phyloP scores from a whole-genome alignment of 176 grass and related monocot genomes.

The Olyra latifolia region DNA sequence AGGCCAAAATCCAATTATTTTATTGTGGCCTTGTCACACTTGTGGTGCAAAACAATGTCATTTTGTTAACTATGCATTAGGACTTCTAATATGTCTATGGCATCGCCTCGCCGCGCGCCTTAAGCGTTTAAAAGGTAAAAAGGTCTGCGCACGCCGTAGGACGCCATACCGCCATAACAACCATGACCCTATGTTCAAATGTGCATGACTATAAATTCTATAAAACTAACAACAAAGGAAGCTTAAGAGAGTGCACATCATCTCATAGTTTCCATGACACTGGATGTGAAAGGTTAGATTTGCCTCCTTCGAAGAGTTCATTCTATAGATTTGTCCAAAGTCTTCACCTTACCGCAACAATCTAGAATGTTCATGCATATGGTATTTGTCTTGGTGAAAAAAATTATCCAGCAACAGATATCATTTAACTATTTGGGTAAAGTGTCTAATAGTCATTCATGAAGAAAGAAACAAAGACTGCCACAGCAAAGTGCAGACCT shows the following conservation, averaged over 20 bases:
- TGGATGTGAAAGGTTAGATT: background rate
- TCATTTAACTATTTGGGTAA: constrained; percentile 14
- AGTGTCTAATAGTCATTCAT: background rate
- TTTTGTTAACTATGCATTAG: too few relatives aligned
- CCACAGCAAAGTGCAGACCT: background rate
- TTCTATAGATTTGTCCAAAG: background rate
- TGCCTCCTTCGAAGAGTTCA: background rate
- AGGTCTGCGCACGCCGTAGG: too few relatives aligned
- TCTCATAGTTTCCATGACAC: background rate
- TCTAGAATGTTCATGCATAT: background rate
- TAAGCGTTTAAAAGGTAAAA: too few relatives aligned
- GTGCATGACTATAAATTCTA: background rate
- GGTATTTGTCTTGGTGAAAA: constrained; percentile 4
- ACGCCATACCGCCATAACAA: too few relatives aligned
- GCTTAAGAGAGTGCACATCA: background rate
- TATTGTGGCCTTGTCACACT: too few relatives aligned
- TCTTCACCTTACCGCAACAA: background rate
- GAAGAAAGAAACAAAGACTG: background rate
- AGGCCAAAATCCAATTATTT: too few relatives aligned
- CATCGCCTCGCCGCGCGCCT: too few relatives aligned
- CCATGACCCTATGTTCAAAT: background rate
- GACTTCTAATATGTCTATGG: too few relatives aligned
- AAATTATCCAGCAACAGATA: background rate
- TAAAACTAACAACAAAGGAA: background rate
- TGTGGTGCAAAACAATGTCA: too few relatives aligned